phyloP scores from a whole-genome alignment of 2,329 filamentous ascomycete genomes.

The Ascomycota sp. region DNA sequence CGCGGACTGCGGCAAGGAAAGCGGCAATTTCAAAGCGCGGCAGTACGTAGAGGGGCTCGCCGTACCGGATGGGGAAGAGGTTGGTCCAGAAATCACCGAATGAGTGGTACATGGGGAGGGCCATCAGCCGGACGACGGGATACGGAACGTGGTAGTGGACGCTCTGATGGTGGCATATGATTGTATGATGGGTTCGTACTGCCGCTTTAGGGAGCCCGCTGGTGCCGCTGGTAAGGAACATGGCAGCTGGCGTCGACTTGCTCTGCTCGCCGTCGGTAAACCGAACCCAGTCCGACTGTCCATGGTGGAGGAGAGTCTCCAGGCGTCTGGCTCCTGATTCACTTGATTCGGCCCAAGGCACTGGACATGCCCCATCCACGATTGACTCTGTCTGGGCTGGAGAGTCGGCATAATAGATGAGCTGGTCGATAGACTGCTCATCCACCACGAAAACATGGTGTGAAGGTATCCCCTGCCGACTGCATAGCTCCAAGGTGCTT shows the following conservation, averaged over 20 bases:
- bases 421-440: background rate
- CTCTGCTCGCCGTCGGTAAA: background rate
- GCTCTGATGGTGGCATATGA: background rate
- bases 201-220: background rate
- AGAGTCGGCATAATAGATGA: background rate
- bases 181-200: background rate
- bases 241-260: background rate
- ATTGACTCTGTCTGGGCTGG: background rate
- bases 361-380: background rate
- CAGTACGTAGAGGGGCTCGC: background rate
- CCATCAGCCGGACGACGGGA: background rate
- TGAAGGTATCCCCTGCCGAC: background rate
- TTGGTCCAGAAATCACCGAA: background rate
- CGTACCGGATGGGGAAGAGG: background rate
- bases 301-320: background rate
- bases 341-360: background rate
- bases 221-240: background rate
- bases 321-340: background rate
- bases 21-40: background rate
- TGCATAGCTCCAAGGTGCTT: background rate
- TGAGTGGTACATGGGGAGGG: background rate
- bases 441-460: background rate
- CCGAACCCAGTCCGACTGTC: background rate
- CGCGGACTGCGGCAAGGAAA: background rate
- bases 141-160: background rate